Conservation (phyloP, 495 filamentous ascomycete genomes). For the Hyaloscypha hepaticicola region DNA sequence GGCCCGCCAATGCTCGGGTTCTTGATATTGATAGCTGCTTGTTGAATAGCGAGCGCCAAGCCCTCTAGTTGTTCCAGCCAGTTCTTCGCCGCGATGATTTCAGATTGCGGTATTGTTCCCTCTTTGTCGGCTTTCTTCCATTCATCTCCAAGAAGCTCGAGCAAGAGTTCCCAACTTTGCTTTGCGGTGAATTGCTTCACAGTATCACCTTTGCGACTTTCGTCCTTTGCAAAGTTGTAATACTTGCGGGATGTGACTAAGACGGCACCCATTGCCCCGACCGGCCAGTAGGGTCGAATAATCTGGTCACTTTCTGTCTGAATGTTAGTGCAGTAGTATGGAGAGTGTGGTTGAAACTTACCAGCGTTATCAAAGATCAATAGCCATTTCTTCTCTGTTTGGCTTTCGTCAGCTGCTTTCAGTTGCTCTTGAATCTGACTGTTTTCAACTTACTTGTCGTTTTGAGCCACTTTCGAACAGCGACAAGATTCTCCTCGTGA, state of each 20-base stretch:
- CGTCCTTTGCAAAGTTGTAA: constrained; percentile 23
- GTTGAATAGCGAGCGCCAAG: constrained; percentile 14
- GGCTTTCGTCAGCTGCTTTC: background rate
- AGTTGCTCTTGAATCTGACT: too few relatives aligned
- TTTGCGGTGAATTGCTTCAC: constrained; percentile 4
- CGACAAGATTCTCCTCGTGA: constrained; percentile 27
- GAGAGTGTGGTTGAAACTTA: background rate
- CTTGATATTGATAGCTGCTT: constrained; percentile 7
- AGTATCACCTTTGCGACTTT: constrained; percentile 9
- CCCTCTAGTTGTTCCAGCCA: constrained; percentile 1
- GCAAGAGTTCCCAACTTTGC: constrained; percentile 7
- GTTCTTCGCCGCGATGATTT: constrained; percentile 6
- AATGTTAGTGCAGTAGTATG: background rate
- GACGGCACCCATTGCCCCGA: constrained; percentile 10
- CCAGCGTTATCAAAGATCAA: constrained; percentile 28
- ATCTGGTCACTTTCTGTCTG: constrained; percentile 2
- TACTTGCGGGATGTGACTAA: constrained; percentile 21
- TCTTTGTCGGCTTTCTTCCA: constrained; percentile 4
- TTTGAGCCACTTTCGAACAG: constrained; percentile 27
- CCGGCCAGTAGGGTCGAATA: constrained; percentile 15
- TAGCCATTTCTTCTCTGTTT: constrained; percentile 22
- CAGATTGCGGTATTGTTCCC: background rate
- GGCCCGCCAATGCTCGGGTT: constrained; percentile 10
- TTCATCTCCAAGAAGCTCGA: constrained; percentile 3
- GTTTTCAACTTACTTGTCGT: constrained; percentile 20